Conservation (phyloP, 345 rosid genomes). For the Trapa incisa region DNA sequence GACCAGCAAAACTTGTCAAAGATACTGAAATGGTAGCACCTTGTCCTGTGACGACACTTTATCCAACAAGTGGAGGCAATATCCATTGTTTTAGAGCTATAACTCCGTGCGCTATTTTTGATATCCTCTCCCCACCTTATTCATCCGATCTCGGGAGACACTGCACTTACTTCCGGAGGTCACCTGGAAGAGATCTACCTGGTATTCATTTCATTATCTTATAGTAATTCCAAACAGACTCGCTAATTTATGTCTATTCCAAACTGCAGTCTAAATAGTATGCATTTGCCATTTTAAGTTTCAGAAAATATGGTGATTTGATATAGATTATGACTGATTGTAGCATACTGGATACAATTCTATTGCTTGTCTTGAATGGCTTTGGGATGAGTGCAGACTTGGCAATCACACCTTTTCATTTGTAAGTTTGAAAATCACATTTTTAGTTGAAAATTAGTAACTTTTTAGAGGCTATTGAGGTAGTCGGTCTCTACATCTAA, state of each 20-base stretch:
- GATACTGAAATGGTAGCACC: conserved; percentile 63
- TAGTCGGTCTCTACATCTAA: neutral
- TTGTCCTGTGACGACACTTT: conserved; percentile 44
- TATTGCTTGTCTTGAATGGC: neutral
- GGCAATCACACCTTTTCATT: neutral
- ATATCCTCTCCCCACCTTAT: conserved; percentile 42
- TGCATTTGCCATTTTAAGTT: neutral
- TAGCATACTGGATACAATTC: neutral
- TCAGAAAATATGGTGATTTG: conserved; percentile 30
- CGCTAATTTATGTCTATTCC: neutral
- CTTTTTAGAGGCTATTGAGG: neutral
- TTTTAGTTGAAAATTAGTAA: neutral
- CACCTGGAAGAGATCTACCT: conserved; percentile 19
- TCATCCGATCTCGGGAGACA: conserved; percentile 40
- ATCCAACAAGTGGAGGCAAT: conserved; percentile 73
- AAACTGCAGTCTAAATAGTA: neutral
- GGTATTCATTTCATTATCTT: conserved; percentile 15
- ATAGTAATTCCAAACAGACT: neutral
- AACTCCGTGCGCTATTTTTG: conserved; percentile 46
- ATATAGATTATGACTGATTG: conserved; percentile 33
- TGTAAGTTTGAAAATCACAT: neutral
- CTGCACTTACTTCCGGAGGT: conserved; percentile 36
- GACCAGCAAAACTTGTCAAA: conserved; percentile 63
- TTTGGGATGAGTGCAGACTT: neutral
- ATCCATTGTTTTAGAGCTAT: conserved; percentile 63